Evolutionary conservation across 805 yeast genomes (phyloP).

Genomic region (Pichia cabralensis): DNA sequence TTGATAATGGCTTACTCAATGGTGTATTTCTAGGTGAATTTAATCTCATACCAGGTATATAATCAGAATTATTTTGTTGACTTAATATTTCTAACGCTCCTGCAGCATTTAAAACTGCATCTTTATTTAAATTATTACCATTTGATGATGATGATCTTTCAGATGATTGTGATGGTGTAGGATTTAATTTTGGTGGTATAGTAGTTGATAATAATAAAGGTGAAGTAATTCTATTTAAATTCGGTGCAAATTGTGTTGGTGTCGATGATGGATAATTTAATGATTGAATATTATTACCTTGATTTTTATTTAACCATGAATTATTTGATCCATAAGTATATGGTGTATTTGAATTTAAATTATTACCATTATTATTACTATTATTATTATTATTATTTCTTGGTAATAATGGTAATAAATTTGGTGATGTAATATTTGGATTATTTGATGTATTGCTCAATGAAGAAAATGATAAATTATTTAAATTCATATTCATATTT

Average conservation of each 20-base stretch:
- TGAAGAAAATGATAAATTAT: too few relatives aligned
- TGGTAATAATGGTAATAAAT: conserved; percentile 32
- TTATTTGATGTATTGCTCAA: conserved; percentile 3
- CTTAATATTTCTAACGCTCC: conserved; percentile 33
- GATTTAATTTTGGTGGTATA: conserved; percentile 25
- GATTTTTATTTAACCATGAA: conserved; percentile 21
- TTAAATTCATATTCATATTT: too few relatives aligned
- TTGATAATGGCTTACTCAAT: conserved; percentile 6
- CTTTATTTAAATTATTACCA: conserved; percentile 19
- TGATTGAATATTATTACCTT: conserved; percentile 35
- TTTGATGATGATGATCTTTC: conserved; percentile 25
- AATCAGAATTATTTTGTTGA: conserved; percentile 19
- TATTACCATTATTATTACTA: background rate
- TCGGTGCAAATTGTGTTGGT: conserved; percentile 63
- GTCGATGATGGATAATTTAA: conserved; percentile 59
- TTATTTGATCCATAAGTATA: conserved; percentile 21
- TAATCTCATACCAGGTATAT: conserved; percentile 25
- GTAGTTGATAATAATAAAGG: conserved; percentile 50
- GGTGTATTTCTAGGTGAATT: conserved; percentile 19
- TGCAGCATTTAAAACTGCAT: conserved; percentile 28
- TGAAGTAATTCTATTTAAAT: conserved; percentile 51
- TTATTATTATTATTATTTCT: conserved; percentile 18
- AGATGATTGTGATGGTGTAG: conserved; percentile 25
- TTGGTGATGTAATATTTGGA: conserved; percentile 24
- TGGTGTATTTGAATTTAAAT: conserved; percentile 20